Conservation (phyloP, 768 basidiomycete genomes). For the Chiua virens region DNA sequence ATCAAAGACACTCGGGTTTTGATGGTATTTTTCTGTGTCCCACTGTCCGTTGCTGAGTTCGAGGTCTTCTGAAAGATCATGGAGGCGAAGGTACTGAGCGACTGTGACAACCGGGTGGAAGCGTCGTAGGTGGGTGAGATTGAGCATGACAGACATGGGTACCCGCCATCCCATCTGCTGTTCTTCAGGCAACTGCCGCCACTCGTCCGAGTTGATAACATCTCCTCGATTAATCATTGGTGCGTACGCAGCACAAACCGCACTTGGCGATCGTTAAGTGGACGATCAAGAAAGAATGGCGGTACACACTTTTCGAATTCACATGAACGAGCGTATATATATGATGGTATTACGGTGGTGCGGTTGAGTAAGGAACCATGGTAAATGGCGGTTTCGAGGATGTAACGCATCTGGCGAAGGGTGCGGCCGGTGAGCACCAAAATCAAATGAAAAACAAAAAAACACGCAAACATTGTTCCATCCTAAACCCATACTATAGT, state of each 20-base stretch:
- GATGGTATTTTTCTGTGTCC: conserved; percentile 36
- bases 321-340: conserved; percentile 47
- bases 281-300: background rate
- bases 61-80: conserved; percentile 32
- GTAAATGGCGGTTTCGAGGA: conserved; percentile 44
- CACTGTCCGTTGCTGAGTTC: conserved; percentile 42
- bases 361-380: conserved; percentile 46
- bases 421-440: conserved; percentile 1
- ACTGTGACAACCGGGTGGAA: conserved; percentile 41
- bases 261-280: conserved; percentile 16
- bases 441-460: background rate
- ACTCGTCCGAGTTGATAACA: conserved; percentile 41
- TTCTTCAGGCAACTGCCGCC: conserved; percentile 39
- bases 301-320: conserved; percentile 30
- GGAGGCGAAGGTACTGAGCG: conserved; percentile 43
- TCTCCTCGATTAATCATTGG: conserved; percentile 47
- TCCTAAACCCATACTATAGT: conserved; percentile 44
- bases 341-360: conserved; percentile 43
- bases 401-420: conserved; percentile 46
- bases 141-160: conserved; percentile 40
- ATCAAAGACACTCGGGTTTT: conserved; percentile 28
- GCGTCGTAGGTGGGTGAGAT: conserved; percentile 40
- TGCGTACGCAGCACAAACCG: conserved; percentile 40
- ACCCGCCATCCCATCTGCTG: conserved; percentile 38
- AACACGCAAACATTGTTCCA: conserved; percentile 50